Base-by-base conservation (phyloP, 352 stramenopile genomes). In the Paralagenidium karlingii region DNA sequence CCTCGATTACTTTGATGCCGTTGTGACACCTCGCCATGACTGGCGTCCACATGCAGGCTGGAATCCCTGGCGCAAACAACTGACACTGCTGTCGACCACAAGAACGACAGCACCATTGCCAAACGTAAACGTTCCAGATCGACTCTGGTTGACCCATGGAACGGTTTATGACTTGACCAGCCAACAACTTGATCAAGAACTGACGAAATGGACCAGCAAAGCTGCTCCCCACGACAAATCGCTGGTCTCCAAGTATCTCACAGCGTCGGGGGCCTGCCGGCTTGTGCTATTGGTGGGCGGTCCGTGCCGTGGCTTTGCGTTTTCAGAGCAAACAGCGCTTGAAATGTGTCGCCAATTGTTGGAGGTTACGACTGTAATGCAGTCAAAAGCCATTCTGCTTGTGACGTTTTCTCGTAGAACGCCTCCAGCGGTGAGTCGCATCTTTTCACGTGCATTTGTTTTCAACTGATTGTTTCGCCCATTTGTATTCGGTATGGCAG, bases 381-480 rank as follows among this genome's bases (percentile, higher is more conserved):
- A 13, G 12, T 20, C 16, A 18, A 25, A 43, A 3, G 15, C 46
- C 6, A 50, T 57, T 2, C 47, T 88, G 21, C 42, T 88, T 0
- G 70, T 74, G 45, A 85, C 68, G 4, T 88, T 85, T 31, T 88
- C 74, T 2, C 39, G 74, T 7, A 55, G 74, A 7, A 88, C 74
- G 21, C 70, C 70, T 0, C 10, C n/a, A 15, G 41, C 58, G 28
- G 60, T 68, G 30, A 16, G 27, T 29, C 22, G 24, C 12, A 27
- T 15, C n/a, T n/a, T n/a, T n/a, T n/a, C n/a, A n/a, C n/a, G n/a
- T n/a, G n/a, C n/a, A n/a, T n/a, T n/a, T n/a, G n/a, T n/a, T n/a
- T n/a, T n/a, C n/a, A n/a, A n/a, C n/a, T n/a, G n/a, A n/a, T n/a
- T n/a, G n/a, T n/a, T n/a, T n/a, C n/a, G n/a, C n/a, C n/a, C n/a